Percentiles rank a stretch among this genome's conserved stretches.
Evolutionary conservation across 1,284 basidiomycete species (phyloP).

Genomic region (Salmacisia buchloeana): DNA sequence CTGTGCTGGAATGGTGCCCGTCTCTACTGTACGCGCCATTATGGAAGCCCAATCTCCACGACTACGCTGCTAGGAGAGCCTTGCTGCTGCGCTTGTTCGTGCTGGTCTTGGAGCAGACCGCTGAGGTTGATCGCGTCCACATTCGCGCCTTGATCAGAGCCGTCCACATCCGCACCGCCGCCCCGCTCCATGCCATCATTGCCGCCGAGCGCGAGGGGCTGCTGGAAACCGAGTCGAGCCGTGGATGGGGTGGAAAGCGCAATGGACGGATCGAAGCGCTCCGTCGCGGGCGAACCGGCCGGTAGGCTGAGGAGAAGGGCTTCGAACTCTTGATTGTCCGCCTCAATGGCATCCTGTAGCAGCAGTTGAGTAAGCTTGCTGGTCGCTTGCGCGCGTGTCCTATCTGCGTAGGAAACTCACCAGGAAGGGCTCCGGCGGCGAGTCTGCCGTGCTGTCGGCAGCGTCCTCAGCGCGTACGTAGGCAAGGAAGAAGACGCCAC

Average conservation of each 20-base stretch:
- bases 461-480: background rate
- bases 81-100: background rate
- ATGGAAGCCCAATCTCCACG: slow-evolving; percentile 8
- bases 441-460: background rate
- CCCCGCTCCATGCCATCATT: background rate
- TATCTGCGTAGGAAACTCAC: background rate
- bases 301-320: background rate
- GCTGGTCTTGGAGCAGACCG: background rate
- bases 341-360: background rate
- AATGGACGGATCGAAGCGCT: background rate
- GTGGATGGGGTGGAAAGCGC: too few relatives aligned
- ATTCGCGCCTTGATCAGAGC: background rate
- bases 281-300: background rate
- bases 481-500: slow-evolving; percentile 1
- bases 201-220: background rate
- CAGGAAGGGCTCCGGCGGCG: background rate
- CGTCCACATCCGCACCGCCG: background rate
- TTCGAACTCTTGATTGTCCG: background rate
- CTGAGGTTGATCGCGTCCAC: background rate
- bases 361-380: background rate
- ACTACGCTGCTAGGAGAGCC: slow-evolving; percentile 4
- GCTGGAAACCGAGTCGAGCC: too few relatives aligned
- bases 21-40: background rate
- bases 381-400: too few relatives aligned
- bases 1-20: background rate